A percentile compares a stretch with the other conserved stretches of the same genome.
Evolutionary conservation across 2,329 filamentous ascomycete species (phyloP).

Genomic region (Curvularia sp.): DNA sequence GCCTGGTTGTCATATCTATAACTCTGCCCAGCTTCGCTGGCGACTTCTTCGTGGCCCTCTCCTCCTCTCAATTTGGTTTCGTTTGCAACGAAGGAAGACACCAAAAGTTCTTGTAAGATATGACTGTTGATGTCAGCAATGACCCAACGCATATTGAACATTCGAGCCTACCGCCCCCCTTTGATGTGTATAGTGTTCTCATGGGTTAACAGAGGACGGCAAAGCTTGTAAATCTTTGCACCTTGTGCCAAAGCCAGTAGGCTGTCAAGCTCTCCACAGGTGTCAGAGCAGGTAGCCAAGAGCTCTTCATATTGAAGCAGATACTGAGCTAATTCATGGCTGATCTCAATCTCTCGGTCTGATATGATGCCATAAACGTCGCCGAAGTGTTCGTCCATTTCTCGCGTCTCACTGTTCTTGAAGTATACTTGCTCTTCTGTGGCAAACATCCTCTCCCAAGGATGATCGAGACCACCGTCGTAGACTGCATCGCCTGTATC

Average conservation of each 20-base stretch:
- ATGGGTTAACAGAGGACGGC: constrained; percentile 71
- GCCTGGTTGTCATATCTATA: not conserved
- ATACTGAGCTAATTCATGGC: constrained; percentile 75
- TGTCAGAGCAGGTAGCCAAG: constrained; percentile 74
- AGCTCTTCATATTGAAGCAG: constrained; percentile 73
- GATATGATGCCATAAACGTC: constrained; percentile 86
- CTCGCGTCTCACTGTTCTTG: constrained; percentile 81
- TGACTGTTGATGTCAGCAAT: constrained; percentile 59
- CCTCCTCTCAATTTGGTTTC: constrained; percentile 75
- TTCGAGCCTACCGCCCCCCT: constrained; percentile 67
- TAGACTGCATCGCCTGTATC: constrained; percentile 67
- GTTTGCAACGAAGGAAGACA: constrained; percentile 83
- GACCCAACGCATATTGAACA: accelerated
- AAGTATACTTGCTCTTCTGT: constrained; percentile 79
- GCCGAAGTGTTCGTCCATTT: constrained; percentile 81
- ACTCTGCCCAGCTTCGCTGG: not conserved
- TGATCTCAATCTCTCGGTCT: constrained; percentile 90
- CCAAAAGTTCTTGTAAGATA: constrained; percentile 82
- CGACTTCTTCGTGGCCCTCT: constrained; percentile 21
- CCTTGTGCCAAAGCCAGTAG: constrained; percentile 80
- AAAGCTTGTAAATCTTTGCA: constrained; percentile 76
- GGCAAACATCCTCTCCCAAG: constrained; percentile 80
- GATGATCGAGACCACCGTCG: constrained; percentile 65
- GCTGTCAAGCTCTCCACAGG: constrained; percentile 87
- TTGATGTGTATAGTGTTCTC: constrained; percentile 76